A percentile compares a stretch with the other conserved stretches of the same genome.
Conservation (phyloP, 1,139 yeast species). For the Lodderomyces parapsilosis region DNA sequence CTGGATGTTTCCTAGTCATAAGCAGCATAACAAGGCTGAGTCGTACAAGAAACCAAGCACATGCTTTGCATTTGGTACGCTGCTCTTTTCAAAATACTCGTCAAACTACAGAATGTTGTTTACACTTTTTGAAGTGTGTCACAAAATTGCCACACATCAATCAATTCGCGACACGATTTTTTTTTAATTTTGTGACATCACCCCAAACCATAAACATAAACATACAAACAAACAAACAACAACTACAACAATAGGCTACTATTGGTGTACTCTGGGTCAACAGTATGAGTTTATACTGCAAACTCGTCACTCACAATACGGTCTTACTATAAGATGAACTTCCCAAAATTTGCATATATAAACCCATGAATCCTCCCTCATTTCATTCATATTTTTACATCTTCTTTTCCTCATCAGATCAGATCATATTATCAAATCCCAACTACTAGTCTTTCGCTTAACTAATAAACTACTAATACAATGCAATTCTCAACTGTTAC, state of each 20-base stretch:
- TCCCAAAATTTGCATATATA: background rate
- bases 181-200: background rate
- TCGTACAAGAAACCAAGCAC: no score
- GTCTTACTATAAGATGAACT: no score
- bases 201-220: background rate
- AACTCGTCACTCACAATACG: no score
- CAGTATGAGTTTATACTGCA: background rate
- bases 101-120: background rate
- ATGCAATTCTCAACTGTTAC: slow-evolving; percentile 51
- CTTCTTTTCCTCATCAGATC: slow-evolving; percentile 1
- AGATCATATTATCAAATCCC: slow-evolving; percentile 15
- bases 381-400: background rate
- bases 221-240: background rate
- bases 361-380: background rate
- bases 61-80: background rate
- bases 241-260: background rate
- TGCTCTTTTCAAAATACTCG: background rate
- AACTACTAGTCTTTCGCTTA: slow-evolving; percentile 32
- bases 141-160: background rate
- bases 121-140: background rate
- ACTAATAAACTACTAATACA: slow-evolving; percentile 16
- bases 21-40: no score
- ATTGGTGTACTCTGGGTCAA: background rate
- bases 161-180: background rate
- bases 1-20: no score